These are phyloP conservation scores for Stenogyne calaminthoides DNA, from an alignment of 305 asterid genomes.

Conservation along the genomic window DNA sequence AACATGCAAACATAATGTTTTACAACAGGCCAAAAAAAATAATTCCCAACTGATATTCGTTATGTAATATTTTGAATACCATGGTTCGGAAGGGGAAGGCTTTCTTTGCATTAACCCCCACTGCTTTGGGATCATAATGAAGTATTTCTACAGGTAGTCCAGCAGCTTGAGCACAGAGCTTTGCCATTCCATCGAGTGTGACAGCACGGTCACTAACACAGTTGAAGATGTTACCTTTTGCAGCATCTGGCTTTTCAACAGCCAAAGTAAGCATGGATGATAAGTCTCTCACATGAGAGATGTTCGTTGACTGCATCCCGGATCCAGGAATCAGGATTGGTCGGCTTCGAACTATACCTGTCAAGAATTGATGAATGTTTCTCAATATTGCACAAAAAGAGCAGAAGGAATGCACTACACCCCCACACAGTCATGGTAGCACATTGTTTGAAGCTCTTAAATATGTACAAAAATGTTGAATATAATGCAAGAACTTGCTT, in stretches of 20 bases:
- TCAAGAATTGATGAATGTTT: slow-evolving; percentile 17
- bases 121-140: slow-evolving; percentile 84
- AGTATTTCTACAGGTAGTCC: slow-evolving; percentile 78
- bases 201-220: slow-evolving; percentile 92
- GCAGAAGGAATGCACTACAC: slow-evolving; percentile 25
- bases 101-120: slow-evolving; percentile 85
- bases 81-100: slow-evolving; percentile 96
- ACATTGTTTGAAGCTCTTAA: background rate
- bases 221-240: slow-evolving; percentile 80
- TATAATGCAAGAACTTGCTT: slow-evolving; percentile 22
- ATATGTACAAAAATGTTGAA: background rate
- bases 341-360: slow-evolving; percentile 87
- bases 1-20: too few species aligned
- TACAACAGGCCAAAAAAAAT: too few species aligned
- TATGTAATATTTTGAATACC: slow-evolving; percentile 46
- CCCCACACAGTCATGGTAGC: background rate
- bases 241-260: slow-evolving; percentile 70
- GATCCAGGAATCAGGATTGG: slow-evolving; percentile 88
- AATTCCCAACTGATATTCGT: background rate
- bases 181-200: slow-evolving; percentile 90
- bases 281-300: slow-evolving; percentile 82
- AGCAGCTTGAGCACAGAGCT: slow-evolving; percentile 79
- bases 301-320: slow-evolving; percentile 88
- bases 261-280: slow-evolving; percentile 83
- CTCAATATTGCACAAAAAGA: background rate